These are phyloP conservation scores for Pythium rishiriense DNA, from an alignment of 352 stramenopile genomes.

Conservation along the genomic window DNA sequence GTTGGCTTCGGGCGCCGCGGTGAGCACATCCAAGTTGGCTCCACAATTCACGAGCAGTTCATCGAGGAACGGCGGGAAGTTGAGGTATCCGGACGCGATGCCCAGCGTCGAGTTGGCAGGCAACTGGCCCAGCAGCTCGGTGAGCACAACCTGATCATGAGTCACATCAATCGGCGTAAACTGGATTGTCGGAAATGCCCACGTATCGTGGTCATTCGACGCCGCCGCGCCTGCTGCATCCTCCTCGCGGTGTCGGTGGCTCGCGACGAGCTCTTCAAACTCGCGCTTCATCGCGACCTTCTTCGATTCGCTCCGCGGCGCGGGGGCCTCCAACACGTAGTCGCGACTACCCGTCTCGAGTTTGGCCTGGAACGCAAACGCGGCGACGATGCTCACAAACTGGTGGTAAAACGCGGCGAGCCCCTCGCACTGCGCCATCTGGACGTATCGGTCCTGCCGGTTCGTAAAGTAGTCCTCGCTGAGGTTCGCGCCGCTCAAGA, in stretches of 20 bases:
- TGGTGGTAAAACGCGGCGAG: conserved; percentile 72
- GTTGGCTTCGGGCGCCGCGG: conserved; percentile 64
- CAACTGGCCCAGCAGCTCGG: conserved; percentile 44
- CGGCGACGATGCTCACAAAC: conserved; percentile 55
- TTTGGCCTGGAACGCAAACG: conserved; percentile 47
- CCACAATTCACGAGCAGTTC: conserved; percentile 45
- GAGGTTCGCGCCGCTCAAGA: conserved; percentile 83
- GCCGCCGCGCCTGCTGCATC: conserved; percentile 2
- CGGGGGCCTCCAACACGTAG: conserved; percentile 4
- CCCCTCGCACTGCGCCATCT: conserved; percentile 48
- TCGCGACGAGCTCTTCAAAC: conserved; percentile 45
- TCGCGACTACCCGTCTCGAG: conserved; percentile 20
- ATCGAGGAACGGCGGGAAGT: conserved; percentile 73
- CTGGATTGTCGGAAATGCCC: conserved; percentile 76
- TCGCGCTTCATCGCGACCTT: conserved; percentile 37
- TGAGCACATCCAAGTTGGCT: conserved; percentile 60
- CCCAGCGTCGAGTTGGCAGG: conserved; percentile 46
- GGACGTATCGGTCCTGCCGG: conserved; percentile 77
- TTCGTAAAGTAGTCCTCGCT: conserved; percentile 87
- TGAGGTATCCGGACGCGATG: conserved; percentile 81
- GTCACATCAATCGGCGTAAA: conserved; percentile 62
- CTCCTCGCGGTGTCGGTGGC: conserved; percentile 26
- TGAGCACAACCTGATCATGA: conserved; percentile 59
- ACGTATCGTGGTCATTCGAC: conserved; percentile 37
- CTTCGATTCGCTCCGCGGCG: conserved; percentile 12